Evolutionary conservation across 2,329 filamentous ascomycete species (phyloP).

Genomic region (Scortechinia acanthostroma): DNA sequence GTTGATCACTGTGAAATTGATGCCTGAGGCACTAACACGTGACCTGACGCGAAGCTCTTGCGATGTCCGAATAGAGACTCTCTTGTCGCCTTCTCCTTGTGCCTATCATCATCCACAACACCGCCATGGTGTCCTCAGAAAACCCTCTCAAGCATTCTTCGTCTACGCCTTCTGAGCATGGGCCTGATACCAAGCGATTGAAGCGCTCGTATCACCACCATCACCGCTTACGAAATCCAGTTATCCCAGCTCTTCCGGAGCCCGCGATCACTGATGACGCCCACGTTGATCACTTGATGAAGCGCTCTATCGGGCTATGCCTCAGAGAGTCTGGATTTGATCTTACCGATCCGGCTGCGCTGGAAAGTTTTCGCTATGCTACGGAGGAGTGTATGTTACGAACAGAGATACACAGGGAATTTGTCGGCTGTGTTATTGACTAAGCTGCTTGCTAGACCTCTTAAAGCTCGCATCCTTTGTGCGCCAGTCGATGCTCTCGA

Average conservation of each 20-base stretch:
- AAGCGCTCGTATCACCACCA: slow-evolving; percentile 29
- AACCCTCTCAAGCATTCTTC: background rate
- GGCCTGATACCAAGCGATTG: slow-evolving; percentile 16
- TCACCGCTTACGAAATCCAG: slow-evolving; percentile 25
- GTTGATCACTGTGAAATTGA: too few species aligned
- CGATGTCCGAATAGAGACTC: too few species aligned
- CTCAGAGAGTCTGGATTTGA: slow-evolving; percentile 45
- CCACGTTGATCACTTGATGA: slow-evolving; percentile 42
- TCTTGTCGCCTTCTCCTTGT: too few species aligned
- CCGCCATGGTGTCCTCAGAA: background rate
- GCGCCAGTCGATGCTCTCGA: slow-evolving; percentile 46
- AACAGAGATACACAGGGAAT: too few species aligned
- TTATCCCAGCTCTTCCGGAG: slow-evolving; percentile 19
- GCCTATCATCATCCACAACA: too few species aligned
- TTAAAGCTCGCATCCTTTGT: slow-evolving; percentile 41
- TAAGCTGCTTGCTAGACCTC: slow-evolving; percentile 33
- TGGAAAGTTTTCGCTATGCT: slow-evolving; percentile 44
- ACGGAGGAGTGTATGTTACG: slow-evolving; percentile 49
- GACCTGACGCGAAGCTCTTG: background rate
- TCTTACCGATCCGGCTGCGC: slow-evolving; percentile 39
- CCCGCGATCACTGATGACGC: slow-evolving; percentile 37
- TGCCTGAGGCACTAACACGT: background rate
- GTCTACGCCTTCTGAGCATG: slow-evolving; percentile 4
- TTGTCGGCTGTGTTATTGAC: background rate
- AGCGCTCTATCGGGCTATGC: slow-evolving; percentile 41